Base-by-base conservation (phyloP, 225 moss, liverwort and hornwort genomes). In the Straminergon stramineum region DNA sequence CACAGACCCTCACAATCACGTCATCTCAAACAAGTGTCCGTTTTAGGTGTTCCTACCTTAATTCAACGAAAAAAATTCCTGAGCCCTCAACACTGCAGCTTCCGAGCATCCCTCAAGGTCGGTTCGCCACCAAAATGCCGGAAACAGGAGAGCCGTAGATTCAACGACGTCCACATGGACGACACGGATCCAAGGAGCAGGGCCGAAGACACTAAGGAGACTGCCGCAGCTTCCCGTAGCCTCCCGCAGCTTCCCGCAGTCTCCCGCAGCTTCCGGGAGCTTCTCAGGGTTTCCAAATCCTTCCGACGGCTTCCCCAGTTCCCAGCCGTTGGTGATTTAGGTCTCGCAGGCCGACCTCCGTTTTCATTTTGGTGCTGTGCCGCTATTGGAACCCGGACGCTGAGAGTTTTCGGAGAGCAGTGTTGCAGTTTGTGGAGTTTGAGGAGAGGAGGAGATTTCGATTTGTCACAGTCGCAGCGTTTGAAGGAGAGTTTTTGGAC, bases 261-360 rank as follows among this genome's bases (percentile, higher is more conserved):
- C 11, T 79, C 58, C 58, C 79, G 79, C 58, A 7, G 58, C 79
- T 28, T 58, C 79, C 79, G 58, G 79, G 84, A 57, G 78, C 68
- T 89, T 89, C 89, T 77, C 45, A 89, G 78, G 78, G 89, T 84
- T 89, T 89, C 89, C 89, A 27, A 56, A 84, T 34, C 76, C 84
- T 89, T 89, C 89, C 16, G 67, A 67, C 77, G 66, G 84, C 89
- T 84, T 89, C 89, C 48, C 31, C 28, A 32, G 82, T 48, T 64
- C 31, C 62, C 76, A 48, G 84, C 84, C 78, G 89, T 89, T 89
- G 75, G 57, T 9, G 69, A 89, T 84, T 84, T 89, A 89, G 84
- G 84, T 67, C 77, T 84, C 45, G 76, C 43, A 30, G 66, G 52
- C 79, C 45, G 15, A 0, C 39, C 13, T 7, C 21, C 17, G 7